Evolutionary conservation across 139 green algal species (phyloP), one percentile per base, ranked within the genome.

Genomic region (Spirogloea muscicola): DNA sequence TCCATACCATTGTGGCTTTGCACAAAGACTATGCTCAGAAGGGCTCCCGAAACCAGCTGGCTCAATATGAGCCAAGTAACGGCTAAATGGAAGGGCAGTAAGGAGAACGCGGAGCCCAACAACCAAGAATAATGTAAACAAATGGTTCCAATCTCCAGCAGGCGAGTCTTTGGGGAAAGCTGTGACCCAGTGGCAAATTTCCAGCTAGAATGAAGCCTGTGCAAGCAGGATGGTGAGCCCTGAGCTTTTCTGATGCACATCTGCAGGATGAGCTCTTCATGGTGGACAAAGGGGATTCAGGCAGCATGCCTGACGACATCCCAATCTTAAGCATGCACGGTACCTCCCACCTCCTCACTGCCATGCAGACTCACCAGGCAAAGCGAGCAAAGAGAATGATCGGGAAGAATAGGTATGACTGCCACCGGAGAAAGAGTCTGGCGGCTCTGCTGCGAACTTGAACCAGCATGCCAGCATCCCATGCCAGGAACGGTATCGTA

Each of bases 1-100:
- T 91, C 87, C 88, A 91, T 92, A 65, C 78, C 88, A 44, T 92
- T 92, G 87, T 92, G 88, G 76, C 84, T 90, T 64, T 91, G 88
- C 59, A 91, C 76, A 74, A 92, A 92, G 2, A 91, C 88, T 39
- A 91, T 77, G 31, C 46, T 62, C 6, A 91, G 83, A 29, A 90
- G 51, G 43, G 88, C 82, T 21, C 88, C 88, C 41, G 66, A 58
- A 42, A 79, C 43, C n/a, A 86, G 29, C 65, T 92, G 82, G 1
- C 52, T n/a, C n/a, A 29, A 31, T 18, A 78, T 27, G 34, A 86
- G 66, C 62, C 74, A 90, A 37, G 65, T 36, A 21, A 84, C 2
- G 1, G 33, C 86, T 41, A 68, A 80, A 21, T 34, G 9, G 18
- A 72, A 4, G 27, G 74, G 42, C n/a, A 91, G 74, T 5, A 39